These are phyloP conservation scores for Verticillium isaacii DNA, from an alignment of 2,329 filamentous ascomycete genomes.

Conservation along the genomic window DNA sequence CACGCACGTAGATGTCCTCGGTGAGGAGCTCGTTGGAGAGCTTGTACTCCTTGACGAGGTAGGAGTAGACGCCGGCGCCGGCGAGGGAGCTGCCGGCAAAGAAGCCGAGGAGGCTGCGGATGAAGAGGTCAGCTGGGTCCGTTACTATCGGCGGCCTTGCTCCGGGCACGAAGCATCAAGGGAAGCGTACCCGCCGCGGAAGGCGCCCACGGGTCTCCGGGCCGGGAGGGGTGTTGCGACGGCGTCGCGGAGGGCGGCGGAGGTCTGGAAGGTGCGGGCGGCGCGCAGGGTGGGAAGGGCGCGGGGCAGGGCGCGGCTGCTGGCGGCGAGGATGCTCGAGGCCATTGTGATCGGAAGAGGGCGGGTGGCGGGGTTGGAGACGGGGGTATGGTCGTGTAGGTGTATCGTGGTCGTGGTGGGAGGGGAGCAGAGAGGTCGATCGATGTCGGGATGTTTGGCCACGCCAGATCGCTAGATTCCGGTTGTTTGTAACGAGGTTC, in stretches of 20 bases:
- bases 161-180: neutral
- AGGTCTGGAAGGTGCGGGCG: constrained; percentile 45
- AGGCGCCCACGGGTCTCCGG: constrained; percentile 55
- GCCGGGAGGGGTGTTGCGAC: constrained; percentile 45
- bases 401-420: constrained; percentile 2
- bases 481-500: neutral
- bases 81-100: constrained; percentile 77
- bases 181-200: constrained; percentile 53
- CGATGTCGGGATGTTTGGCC: neutral
- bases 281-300: constrained; percentile 20
- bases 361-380: constrained; percentile 3
- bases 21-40: constrained; percentile 87
- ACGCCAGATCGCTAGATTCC: neutral
- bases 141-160: neutral
- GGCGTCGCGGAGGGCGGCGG: constrained; percentile 36
- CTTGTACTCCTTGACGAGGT: constrained; percentile 90
- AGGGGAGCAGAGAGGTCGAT: neutral
- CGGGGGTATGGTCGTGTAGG: neutral
- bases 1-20: constrained; percentile 91
- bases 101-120: constrained; percentile 78
- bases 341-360: constrained; percentile 32
- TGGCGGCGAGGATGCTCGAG: constrained; percentile 37
- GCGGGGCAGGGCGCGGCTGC: constrained; percentile 29
- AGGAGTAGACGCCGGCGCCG: constrained; percentile 82
- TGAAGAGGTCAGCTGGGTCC: constrained; percentile 1